Base-by-base conservation (phyloP, 1,139 yeast genomes). In the Entelexis sorbosivorans region DNA sequence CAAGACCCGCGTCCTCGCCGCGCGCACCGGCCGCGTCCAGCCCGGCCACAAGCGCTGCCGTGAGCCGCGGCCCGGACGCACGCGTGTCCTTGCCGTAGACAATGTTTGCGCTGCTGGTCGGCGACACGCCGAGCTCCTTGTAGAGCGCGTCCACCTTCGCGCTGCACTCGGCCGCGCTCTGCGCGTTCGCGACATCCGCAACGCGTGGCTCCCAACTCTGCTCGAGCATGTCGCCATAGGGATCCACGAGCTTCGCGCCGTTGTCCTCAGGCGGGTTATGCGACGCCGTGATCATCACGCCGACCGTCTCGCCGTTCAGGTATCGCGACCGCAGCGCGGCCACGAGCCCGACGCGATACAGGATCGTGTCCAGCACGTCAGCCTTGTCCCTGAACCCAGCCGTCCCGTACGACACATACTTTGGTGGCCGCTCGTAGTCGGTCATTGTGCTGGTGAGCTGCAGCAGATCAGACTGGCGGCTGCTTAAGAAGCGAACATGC, bases 241-340 rank as follows among this genome's bases (percentile, higher is more conserved):
- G 97, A 61, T 91, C 98, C 38, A 89, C 88, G 24, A 91, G 74
- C 69, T 91, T 91, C 53, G 91, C 95, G n/a, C 98, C 98, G 61
- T 91, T 91, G 63, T 91, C 98, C 48, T 73, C 74, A 0, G 97
- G 95, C 0, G 97, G 97, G 62, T 91, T 91, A 66, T 91, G 98
- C 1, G 96, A 86, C 0, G 98, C 98, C 2, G 98, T 93, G 61
- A 93, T 81, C 97, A 93, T 91, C 11, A 88, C 82, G 13, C 73
- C 73, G 45, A 89, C 76, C 20, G 85, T 77, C 62, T 82, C 72
- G 2, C 94, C 88, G 1, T 70, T 69, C 46, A 84, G 70, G 58
- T 71, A 75, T 58, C 82, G 76, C 24, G 97, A 88, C 63, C 98
- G 75, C 58, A 91, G 71, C 5, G 82, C 71, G 0, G 98, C 96